Evolutionary conservation across 148 eudicot species (phyloP), one percentile per base, ranked within the genome.

Genomic region (Selenicereus undatus): DNA sequence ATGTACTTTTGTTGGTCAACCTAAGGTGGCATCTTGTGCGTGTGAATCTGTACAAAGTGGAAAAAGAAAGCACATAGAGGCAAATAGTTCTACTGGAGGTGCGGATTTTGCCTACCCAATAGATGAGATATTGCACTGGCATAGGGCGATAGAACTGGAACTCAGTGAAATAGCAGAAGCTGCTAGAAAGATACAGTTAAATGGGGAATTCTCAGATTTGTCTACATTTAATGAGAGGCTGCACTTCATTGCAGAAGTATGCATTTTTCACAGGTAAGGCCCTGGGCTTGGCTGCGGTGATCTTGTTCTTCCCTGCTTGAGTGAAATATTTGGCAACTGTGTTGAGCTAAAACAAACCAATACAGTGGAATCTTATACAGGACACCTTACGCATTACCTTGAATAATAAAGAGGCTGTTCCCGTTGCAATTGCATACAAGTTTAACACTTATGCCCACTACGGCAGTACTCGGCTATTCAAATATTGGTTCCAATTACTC

Each of bases 171-270:
- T 96, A 81, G 97, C 97, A 81, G 92, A 91, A 84, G 94, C 89
- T 85, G 98, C 99, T 79, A 90, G 97, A 84, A 88, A 80, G 82
- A 92, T 96, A 78, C 93, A 91, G 75, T 78, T 81, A 48, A 87
- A 88, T 73, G 98, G 90, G 62, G 91, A 93, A 85, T 91, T 92
- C 79, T 93, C 98, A 83, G 93, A 89, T 90, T 79, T 96, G 75
- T 82, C 90, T 78, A 86, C 90, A 42, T 96, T 96, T 78, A 92
- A 91, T 87, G 83, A 86, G 86, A 89, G 99, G 89, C 91, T 96
- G 69, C 99, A 96, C 77, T 96, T 96, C 74, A 93, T 96, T 81
- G 94, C 99, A 42, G 98, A 96, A 93, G 98, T 96, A 76, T 96
- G 99, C 82, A 92, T 96, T 79, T 96, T 96, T 86, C 99, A 96